A percentile compares a stretch with the other conserved stretches of the same genome.
Evolutionary conservation across 495 filamentous ascomycete genomes (phyloP).

Genomic region (Jackrogersella minutella): DNA sequence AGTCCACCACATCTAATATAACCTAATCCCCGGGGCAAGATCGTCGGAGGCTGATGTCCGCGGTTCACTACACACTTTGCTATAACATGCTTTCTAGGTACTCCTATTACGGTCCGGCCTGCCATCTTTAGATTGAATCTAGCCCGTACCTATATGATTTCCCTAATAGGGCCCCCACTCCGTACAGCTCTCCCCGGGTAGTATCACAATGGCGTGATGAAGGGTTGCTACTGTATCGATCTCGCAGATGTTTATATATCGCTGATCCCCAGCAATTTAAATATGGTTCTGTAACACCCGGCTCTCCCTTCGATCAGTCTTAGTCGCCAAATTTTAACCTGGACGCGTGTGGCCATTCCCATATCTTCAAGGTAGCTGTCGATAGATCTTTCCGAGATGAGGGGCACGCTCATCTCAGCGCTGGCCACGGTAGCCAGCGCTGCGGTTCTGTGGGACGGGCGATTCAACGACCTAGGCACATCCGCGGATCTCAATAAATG

Average conservation of each 20-base stretch:
- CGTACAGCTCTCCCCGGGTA: slow-evolving; percentile 13
- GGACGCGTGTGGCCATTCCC: background rate
- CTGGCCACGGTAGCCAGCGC: slow-evolving; percentile 39
- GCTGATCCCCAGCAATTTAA: background rate
- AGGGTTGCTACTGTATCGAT: background rate
- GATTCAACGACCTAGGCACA: slow-evolving; percentile 64
- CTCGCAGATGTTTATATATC: slow-evolving; percentile 23
- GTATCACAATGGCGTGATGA: slow-evolving; percentile 11
- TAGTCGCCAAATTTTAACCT: background rate
- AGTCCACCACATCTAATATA: slow-evolving; percentile 30
- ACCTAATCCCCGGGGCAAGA: slow-evolving; percentile 9
- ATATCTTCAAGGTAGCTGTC: background rate
- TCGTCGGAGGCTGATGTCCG: slow-evolving; percentile 40
- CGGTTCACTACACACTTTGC: slow-evolving; percentile 16
- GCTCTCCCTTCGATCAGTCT: background rate
- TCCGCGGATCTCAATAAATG: slow-evolving; percentile 63
- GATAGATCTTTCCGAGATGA: slow-evolving; percentile 37
- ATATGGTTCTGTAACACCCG: background rate
- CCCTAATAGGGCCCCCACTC: slow-evolving; percentile 11
- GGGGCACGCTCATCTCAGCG: slow-evolving; percentile 24
- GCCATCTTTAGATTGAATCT: slow-evolving; percentile 35
- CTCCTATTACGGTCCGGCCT: slow-evolving; percentile 31
- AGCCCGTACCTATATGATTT: slow-evolving; percentile 18
- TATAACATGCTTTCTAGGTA: slow-evolving; percentile 5
- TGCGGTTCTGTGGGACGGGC: slow-evolving; percentile 67